Conservation (phyloP, 495 filamentous ascomycete genomes). For the Letharia columbiana region DNA sequence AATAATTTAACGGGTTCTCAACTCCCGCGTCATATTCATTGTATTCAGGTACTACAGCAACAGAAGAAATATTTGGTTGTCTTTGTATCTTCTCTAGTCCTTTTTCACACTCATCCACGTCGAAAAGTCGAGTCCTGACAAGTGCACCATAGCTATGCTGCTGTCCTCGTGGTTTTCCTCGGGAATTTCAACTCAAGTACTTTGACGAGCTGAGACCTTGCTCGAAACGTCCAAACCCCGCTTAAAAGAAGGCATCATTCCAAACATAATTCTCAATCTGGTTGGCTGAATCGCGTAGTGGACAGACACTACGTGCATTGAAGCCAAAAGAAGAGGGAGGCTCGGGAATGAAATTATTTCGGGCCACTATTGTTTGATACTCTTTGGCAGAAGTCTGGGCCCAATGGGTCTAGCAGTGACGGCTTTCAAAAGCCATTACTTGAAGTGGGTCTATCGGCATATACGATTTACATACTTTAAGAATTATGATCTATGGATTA, state of each 20-base stretch:
- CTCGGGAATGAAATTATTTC: no score
- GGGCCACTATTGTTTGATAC: no score
- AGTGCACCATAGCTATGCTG: constrained; percentile 17
- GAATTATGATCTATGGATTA: no score
- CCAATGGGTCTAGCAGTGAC: no score
- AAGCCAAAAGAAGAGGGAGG: no score
- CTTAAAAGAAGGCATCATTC: background rate
- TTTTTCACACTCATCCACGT: background rate
- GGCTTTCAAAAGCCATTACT: no score
- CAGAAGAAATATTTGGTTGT: background rate
- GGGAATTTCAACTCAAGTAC: constrained; percentile 14
- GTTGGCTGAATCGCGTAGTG: no score
- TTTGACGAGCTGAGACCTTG: background rate
- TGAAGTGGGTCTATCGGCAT: no score
- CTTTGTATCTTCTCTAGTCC: background rate
- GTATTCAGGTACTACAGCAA: background rate
- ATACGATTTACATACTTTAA: no score
- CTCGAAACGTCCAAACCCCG: background rate
- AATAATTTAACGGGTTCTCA: background rate
- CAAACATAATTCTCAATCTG: no score
- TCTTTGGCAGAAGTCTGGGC: no score
- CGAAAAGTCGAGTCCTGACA: constrained; percentile 4
- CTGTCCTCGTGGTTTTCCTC: constrained; percentile 24
- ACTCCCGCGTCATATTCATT: background rate
- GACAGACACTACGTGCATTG: no score